Evolutionary conservation across 345 rosid species (phyloP).

Genomic region (Boechera retrofracta): DNA sequence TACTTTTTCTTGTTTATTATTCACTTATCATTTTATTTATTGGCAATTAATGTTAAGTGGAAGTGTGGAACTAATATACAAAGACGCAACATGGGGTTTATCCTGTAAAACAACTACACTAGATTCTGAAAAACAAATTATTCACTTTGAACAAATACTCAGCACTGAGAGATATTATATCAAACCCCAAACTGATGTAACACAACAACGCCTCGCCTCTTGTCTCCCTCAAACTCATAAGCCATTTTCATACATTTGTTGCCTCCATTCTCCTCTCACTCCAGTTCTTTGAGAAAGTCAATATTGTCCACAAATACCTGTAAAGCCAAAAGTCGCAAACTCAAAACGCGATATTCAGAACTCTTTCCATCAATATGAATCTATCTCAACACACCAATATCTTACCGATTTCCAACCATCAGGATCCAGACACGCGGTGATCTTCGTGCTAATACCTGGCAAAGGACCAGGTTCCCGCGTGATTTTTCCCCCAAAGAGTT

Average conservation of each 20-base stretch:
- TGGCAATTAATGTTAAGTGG: slow-evolving; percentile 19
- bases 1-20: not conserved
- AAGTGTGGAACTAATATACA: slow-evolving; percentile 35
- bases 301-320: slow-evolving; percentile 96
- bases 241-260: slow-evolving; percentile 29
- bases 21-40: slow-evolving; percentile 13
- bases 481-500: slow-evolving; percentile 83
- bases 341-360: not conserved
- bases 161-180: slow-evolving; percentile 11
- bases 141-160: slow-evolving; percentile 33
- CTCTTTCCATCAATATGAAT: slow-evolving; percentile 24
- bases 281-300: slow-evolving; percentile 87
- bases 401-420: slow-evolving; percentile 99
- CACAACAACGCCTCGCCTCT: slow-evolving; percentile 6
- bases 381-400: slow-evolving; percentile 12
- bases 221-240: slow-evolving; percentile 3
- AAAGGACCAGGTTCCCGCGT: slow-evolving; percentile 96
- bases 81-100: not conserved
- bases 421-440: slow-evolving; percentile 95
- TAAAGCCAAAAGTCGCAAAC: not conserved
- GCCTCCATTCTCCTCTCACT: slow-evolving; percentile 52
- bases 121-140: slow-evolving; percentile 11
- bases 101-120: slow-evolving; percentile 33
- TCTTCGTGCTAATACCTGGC: slow-evolving; percentile 94
- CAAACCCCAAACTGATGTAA: slow-evolving; percentile 32